Conservation (phyloP, 148 eudicot genomes). For the Rhododendron henanense region DNA sequence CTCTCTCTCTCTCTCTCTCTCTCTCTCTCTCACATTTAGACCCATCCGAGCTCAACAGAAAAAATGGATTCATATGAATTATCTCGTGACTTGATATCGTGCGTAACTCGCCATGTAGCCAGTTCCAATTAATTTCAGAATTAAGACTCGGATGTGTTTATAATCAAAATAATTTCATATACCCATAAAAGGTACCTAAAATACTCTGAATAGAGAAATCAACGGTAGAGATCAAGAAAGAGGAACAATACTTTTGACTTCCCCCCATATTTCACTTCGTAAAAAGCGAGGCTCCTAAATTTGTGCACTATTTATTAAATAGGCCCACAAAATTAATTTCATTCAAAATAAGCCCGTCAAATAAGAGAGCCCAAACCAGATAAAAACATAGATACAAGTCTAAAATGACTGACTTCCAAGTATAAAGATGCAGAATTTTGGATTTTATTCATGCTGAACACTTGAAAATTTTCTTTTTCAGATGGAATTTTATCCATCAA, state of each 20-base stretch:
- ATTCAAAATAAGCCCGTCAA: not conserved
- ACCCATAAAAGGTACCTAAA: no score
- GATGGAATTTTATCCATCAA: not conserved
- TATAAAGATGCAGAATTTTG: no score
- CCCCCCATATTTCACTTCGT: not conserved
- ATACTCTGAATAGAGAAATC: no score
- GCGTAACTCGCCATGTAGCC: not conserved
- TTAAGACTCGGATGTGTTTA: not conserved
- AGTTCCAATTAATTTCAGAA: not conserved
- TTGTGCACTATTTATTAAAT: not conserved
- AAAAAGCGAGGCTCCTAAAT: not conserved
- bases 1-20: slow-evolving; percentile 14
- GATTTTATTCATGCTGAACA: no score
- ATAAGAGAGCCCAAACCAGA: not conserved
- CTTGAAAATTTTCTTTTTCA: not conserved
- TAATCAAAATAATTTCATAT: no score
- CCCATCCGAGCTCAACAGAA: not conserved
- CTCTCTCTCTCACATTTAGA: not conserved
- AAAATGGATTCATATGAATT: not conserved
- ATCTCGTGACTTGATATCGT: not conserved
- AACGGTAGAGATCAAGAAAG: not conserved
- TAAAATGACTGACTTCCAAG: not conserved
- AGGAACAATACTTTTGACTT: not conserved
- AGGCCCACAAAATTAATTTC: not conserved
- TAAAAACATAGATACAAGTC: not conserved